Conservation (phyloP, 805 yeast species). For the Groenewaldozyma tartarivorans region DNA sequence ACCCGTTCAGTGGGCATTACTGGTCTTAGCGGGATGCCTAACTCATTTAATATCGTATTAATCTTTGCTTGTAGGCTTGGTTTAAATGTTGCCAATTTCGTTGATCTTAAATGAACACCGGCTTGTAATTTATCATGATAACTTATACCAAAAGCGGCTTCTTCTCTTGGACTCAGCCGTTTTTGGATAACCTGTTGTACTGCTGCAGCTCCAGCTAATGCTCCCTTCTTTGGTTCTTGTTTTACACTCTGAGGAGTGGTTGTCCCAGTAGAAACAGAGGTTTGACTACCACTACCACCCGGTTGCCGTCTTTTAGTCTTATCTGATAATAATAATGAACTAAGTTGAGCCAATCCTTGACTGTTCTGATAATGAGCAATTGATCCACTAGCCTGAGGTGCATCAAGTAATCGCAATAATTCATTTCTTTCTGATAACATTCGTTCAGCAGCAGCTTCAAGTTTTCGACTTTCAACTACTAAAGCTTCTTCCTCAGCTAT, state of each 20-base stretch:
- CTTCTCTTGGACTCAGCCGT: conserved; percentile 64
- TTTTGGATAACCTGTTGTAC: conserved; percentile 31
- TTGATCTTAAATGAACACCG: conserved; percentile 76
- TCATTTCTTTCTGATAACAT: conserved; percentile 76
- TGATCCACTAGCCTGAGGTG: conserved; percentile 67
- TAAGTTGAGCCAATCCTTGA: conserved; percentile 81
- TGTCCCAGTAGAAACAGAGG: conserved; percentile 5
- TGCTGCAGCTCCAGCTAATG: conserved; percentile 14
- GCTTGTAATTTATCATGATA: conserved; percentile 52
- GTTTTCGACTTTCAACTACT: conserved; percentile 83
- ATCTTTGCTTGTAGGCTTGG: conserved; percentile 64
- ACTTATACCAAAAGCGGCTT: conserved; percentile 72
- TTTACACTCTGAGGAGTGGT: conserved; percentile 10
- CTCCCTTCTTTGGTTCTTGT: conserved; percentile 11
- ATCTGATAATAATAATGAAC: conserved; percentile 66
- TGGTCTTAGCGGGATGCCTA: conserved; percentile 73
- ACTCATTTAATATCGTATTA: conserved; percentile 55
- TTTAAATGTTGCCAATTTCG: conserved; percentile 67
- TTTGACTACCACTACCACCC: conserved; percentile 8
- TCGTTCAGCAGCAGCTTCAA: conserved; percentile 86
- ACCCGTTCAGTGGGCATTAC: conserved; percentile 79
- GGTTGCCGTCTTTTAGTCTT: conserved; percentile 38
- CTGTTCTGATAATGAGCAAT: conserved; percentile 72
- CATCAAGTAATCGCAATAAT: conserved; percentile 67
- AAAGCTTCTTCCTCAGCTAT: conserved; percentile 96